phyloP scores from a whole-genome alignment of 805 yeast species.

The Teunomyces cretensis region DNA sequence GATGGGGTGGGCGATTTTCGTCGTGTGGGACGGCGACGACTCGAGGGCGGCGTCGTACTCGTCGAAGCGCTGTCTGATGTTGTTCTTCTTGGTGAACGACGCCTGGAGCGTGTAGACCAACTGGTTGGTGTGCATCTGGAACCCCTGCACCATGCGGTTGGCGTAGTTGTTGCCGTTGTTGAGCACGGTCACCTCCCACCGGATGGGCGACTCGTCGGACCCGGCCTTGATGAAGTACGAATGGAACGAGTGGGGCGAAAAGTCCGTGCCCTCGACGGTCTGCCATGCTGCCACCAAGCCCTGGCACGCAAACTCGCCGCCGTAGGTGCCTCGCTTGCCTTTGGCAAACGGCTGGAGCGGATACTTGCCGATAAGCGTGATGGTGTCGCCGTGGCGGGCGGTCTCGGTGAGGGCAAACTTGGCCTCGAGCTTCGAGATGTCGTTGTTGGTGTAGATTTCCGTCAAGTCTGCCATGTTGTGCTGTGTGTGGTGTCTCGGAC shows the following conservation, averaged over 20 bases:
- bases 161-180: constrained; percentile 25
- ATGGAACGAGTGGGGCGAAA: constrained; percentile 28
- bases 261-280: constrained; percentile 20
- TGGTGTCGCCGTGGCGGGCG: constrained; percentile 11
- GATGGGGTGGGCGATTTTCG: constrained; percentile 6
- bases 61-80: background rate
- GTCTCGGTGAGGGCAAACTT: constrained; percentile 8
- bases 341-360: constrained; percentile 22
- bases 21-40: background rate
- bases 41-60: background rate
- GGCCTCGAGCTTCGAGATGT: constrained; percentile 9
- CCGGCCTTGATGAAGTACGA: constrained; percentile 30
- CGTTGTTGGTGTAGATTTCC: constrained; percentile 5
- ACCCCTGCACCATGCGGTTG: constrained; percentile 23
- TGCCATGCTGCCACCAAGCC: constrained; percentile 29
- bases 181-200: constrained; percentile 23
- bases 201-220: constrained; percentile 16
- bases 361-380: constrained; percentile 21
- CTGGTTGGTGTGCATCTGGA: constrained; percentile 16
- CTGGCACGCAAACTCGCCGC: constrained; percentile 29
- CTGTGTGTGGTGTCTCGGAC: background rate
- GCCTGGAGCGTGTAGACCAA: constrained; percentile 23
- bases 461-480: background rate
- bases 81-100: constrained; percentile 23
- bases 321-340: constrained; percentile 27